Evolutionary conservation across 2,329 filamentous ascomycete genomes (phyloP), one percentile per base, ranked within the genome.

Genomic region (Ceratocystiopsis brevicomis): DNA sequence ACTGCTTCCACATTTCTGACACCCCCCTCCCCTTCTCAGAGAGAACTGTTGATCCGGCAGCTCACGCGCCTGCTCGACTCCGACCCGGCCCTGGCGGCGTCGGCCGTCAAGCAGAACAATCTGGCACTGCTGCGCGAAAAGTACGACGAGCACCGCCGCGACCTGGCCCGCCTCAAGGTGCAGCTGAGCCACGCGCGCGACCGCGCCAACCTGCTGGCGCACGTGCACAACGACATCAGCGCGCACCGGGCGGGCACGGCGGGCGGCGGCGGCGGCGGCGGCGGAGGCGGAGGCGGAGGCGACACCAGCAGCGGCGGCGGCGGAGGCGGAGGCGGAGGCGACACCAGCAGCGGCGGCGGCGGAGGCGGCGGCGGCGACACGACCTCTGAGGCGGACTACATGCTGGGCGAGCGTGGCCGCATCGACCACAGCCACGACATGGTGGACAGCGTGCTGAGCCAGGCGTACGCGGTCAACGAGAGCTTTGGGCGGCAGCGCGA

Each of bases 391-490:
- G 85, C 85, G 39, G 88, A 98, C 48, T 98, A 96, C 66, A 95
- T 98, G 87, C 71, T 98, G 25, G 81, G 83, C 53, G 90, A 98
- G 69, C 73, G 90, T 42, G 66, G 69, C 48, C 74, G 82, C 50
- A 76, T 98, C 56, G 90, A 98, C 57, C 80, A 85, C 57, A 92
- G 83, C 55, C 81, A 96, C 61, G 81, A 76, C 52, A 78, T 93
- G 67, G 80, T 85, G 40, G 90, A 98, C 59, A 81, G 75, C 49
- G 86, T 98, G 33, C 68, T 98, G 47, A 87, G 81, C 57, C 90
- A 96, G 65, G 90, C 90, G 9, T 98, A 98, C 62, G 87, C 88
- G 12, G 85, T 96, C 43, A 92, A 94, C 57, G 86, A 96, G 63
- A 87, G 70, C 59, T 96, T 98, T 58, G 69, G 73, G 14, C 55